Conservation (phyloP, 2,329 filamentous ascomycete genomes). For the Curvularia sp. region DNA sequence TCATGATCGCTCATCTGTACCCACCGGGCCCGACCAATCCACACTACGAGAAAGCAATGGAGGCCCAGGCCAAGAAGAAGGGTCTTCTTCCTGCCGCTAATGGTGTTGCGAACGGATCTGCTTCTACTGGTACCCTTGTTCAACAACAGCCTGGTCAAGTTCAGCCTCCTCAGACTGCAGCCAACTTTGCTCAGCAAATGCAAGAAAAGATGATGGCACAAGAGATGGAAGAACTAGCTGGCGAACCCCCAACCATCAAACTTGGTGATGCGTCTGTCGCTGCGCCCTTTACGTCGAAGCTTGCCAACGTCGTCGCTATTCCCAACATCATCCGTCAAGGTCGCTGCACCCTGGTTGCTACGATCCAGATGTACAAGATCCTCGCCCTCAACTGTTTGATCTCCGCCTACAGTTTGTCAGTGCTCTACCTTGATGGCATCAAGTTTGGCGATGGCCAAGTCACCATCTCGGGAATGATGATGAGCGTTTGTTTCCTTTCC, state of each 20-base stretch:
- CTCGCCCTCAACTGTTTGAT: conserved; percentile 97
- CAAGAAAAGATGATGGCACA: conserved; percentile 82
- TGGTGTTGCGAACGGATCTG: conserved; percentile 37
- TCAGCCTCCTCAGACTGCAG: conserved; percentile 66
- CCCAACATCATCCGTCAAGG: conserved; percentile 99
- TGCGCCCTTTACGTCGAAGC: conserved; percentile 95
- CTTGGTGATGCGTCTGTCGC: conserved; percentile 96
- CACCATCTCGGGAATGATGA: conserved; percentile 98
- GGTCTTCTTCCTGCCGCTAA: conserved; percentile 65
- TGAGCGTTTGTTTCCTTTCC: conserved; percentile 98
- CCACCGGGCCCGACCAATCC: conserved; percentile 90
- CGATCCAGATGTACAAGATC: conserved; percentile 99
- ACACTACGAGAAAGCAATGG: conserved; percentile 90
- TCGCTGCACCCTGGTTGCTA: conserved; percentile 94
- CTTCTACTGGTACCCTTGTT: conserved; percentile 30
- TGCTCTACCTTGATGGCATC: conserved; percentile 96
- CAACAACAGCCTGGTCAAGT: conserved; percentile 57
- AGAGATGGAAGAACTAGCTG: conserved; percentile 75
- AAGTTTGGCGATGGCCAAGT: conserved; percentile 99
- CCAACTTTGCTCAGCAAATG: conserved; percentile 76
- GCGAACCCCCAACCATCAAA: conserved; percentile 94
- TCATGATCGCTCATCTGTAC: conserved; percentile 90
- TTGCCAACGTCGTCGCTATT: conserved; percentile 94
- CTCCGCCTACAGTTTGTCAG: conserved; percentile 94
- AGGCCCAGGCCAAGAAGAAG: conserved; percentile 83